phyloP scores from a whole-genome alignment of 2,329 filamentous ascomycete genomes.

The Clonostachys rosea region DNA sequence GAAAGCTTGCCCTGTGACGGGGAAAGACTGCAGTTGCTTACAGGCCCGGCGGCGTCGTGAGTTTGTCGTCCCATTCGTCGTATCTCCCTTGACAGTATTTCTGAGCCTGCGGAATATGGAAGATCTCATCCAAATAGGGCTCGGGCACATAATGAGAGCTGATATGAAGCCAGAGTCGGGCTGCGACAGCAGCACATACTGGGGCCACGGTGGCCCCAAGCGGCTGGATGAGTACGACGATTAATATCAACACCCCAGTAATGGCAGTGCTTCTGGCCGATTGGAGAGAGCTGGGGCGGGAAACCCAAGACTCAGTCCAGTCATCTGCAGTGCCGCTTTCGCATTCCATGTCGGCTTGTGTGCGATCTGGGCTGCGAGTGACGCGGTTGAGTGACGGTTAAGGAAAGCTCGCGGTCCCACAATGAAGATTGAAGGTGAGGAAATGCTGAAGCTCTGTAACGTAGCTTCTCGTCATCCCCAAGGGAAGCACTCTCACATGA shows the following conservation, averaged over 20 bases:
- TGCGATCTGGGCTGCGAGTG: too few relatives aligned
- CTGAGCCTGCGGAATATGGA: constrained; percentile 88
- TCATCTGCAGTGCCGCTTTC: too few relatives aligned
- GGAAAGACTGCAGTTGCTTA: constrained; percentile 28
- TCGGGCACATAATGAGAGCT: constrained; percentile 31
- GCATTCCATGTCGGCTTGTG: too few relatives aligned
- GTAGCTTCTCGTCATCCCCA: too few relatives aligned
- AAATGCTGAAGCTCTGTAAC: too few relatives aligned
- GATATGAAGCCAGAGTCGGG: constrained; percentile 3
- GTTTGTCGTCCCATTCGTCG: constrained; percentile 87
- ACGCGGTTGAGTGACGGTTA: too few relatives aligned
- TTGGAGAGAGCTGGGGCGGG: not conserved
- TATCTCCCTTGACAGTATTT: constrained; percentile 76
- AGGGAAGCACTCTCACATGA: too few relatives aligned
- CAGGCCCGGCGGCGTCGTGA: constrained; percentile 91
- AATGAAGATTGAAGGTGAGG: too few relatives aligned
- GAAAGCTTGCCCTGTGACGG: too few relatives aligned
- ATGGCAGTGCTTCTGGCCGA: not conserved
- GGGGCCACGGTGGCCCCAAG: not conserved
- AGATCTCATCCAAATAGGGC: constrained; percentile 69
- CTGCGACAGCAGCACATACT: not conserved
- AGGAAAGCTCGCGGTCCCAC: too few relatives aligned
- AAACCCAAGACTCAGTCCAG: not conserved
- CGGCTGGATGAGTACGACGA: not conserved
- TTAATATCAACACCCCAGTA: not conserved